Evolutionary conservation across 78 protist species (phyloP).

Genomic region (Chrysochromulina tobinii): DNA sequence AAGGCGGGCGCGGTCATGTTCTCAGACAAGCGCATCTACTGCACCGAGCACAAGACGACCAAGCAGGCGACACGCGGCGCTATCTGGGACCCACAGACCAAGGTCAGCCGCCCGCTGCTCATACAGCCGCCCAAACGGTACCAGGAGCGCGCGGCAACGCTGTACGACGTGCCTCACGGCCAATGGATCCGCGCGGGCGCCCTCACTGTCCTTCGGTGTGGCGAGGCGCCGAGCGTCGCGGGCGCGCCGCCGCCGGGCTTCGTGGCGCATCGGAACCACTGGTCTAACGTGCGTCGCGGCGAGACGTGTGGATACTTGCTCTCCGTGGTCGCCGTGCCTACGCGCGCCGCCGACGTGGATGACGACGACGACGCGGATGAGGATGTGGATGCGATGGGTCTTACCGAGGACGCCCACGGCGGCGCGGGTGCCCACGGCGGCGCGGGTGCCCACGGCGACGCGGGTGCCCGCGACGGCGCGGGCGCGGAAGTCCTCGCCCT

Average conservation of each 20-base stretch:
- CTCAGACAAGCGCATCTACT: background rate
- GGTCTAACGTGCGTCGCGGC: background rate
- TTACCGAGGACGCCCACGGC: too few relatives aligned
- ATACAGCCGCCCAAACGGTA: background rate
- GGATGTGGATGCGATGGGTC: too few relatives aligned
- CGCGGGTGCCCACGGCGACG: too few relatives aligned
- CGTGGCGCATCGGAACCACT: background rate
- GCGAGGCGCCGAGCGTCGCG: background rate
- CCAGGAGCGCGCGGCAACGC: too few relatives aligned
- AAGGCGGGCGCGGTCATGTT: background rate
- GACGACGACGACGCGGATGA: too few relatives aligned
- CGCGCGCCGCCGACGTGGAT: too few relatives aligned
- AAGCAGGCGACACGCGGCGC: background rate
- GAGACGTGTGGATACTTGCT: background rate
- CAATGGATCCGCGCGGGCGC: conserved; percentile 3
- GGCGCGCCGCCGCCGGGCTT: background rate
- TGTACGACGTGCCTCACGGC: background rate
- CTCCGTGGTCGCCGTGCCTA: background rate
- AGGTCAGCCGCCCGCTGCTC: background rate
- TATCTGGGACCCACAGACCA: too few relatives aligned
- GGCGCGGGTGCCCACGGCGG: too few relatives aligned
- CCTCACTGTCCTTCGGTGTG: background rate
- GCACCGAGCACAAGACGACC: background rate
- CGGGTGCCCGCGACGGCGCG: too few relatives aligned
- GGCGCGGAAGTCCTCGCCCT: too few relatives aligned